A percentile compares a stretch with the other conserved stretches of the same genome.
Evolutionary conservation across 176 grass and related monocot genomes (phyloP).

Genomic region (Musa troglodytarum): DNA sequence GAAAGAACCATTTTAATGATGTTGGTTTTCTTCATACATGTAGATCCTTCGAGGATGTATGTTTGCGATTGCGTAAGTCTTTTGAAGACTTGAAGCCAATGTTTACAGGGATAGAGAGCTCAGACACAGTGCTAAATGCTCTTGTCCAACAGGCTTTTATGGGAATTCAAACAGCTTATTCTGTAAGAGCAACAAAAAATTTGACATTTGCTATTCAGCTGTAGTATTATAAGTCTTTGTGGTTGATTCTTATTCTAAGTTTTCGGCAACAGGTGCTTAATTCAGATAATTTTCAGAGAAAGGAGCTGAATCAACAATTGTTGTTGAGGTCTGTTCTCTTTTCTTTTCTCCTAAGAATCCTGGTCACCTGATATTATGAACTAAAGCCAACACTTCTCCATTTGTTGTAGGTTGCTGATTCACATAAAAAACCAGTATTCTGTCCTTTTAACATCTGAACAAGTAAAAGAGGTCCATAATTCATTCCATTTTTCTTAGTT

Average conservation of each 20-base stretch:
- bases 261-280: neutral
- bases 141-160: slow-evolving; percentile 72
- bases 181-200: slow-evolving; percentile 52
- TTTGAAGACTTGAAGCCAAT: slow-evolving; percentile 84
- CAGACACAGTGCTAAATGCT: slow-evolving; percentile 57
- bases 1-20: neutral
- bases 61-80: slow-evolving; percentile 35
- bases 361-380: neutral
- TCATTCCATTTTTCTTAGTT: neutral
- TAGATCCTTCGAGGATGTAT: slow-evolving; percentile 86
- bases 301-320: neutral
- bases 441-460: neutral
- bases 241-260: neutral
- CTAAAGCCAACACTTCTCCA: neutral
- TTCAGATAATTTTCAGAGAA: neutral
- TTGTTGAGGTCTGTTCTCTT: neutral
- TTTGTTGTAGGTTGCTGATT: slow-evolving; percentile 6
- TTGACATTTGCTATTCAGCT: slow-evolving; percentile 54
- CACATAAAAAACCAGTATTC: slow-evolving; percentile 19
- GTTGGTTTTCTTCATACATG: slow-evolving; percentile 22
- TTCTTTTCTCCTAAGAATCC: neutral
- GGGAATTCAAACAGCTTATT: slow-evolving; percentile 51
- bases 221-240: slow-evolving; percentile 4
- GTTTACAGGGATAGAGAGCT: slow-evolving; percentile 47
- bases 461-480: slow-evolving; percentile 1